phyloP scores from a whole-genome alignment of 345 rosid species.

The Citrus sinensis region DNA sequence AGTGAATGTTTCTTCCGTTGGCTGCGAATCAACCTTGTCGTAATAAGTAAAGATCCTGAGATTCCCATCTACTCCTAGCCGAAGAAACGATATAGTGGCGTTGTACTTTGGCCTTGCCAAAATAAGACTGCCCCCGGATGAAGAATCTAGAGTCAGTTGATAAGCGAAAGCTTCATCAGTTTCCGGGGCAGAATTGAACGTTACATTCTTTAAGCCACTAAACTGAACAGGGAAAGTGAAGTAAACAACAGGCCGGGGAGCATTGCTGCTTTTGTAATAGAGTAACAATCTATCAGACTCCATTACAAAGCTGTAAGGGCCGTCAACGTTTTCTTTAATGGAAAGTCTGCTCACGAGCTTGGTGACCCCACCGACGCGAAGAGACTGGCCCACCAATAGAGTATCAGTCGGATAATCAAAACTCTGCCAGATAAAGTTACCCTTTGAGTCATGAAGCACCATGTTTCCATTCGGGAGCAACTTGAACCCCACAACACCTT shows the following conservation, averaged over 20 bases:
- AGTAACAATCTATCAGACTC: constrained; percentile 35
- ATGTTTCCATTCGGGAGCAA: constrained; percentile 48
- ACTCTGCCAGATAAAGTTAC: constrained; percentile 52
- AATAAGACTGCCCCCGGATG: neutral
- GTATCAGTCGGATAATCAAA: constrained; percentile 54
- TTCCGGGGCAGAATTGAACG: constrained; percentile 21
- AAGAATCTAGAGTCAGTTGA: constrained; percentile 5
- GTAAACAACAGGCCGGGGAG: constrained; percentile 29
- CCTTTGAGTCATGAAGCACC: constrained; percentile 44
- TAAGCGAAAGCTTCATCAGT: constrained; percentile 21
- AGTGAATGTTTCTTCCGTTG: constrained; percentile 30
- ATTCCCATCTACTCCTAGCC: constrained; percentile 54
- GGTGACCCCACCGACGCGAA: constrained; percentile 11
- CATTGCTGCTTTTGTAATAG: constrained; percentile 29
- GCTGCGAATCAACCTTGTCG: constrained; percentile 28
- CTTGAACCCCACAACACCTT: constrained; percentile 47
- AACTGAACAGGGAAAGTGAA: neutral
- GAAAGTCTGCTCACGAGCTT: constrained; percentile 58
- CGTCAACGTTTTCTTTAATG: constrained; percentile 23
- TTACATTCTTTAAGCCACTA: constrained; percentile 11
- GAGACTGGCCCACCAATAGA: constrained; percentile 50
- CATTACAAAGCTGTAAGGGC: constrained; percentile 57
- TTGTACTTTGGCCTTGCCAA: constrained; percentile 37
- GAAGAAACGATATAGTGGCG: constrained; percentile 32
- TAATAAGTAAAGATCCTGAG: constrained; percentile 38